Conservation (phyloP, 257 asterid genomes). For the Forsythia suspensa region DNA sequence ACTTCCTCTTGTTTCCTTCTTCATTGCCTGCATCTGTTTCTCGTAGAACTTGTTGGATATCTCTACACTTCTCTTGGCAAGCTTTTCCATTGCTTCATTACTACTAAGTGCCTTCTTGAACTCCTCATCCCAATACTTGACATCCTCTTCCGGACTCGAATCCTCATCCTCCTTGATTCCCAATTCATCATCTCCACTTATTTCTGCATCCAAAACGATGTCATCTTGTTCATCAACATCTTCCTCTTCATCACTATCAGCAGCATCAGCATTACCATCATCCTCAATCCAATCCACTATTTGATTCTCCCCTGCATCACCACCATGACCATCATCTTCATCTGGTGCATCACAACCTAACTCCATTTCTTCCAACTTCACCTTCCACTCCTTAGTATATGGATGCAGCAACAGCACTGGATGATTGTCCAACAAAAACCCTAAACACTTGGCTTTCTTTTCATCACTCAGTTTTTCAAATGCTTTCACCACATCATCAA, state of each 20-base stretch:
- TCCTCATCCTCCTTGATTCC: conserved; percentile 53
- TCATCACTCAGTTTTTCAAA: conserved; percentile 77
- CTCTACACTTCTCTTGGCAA: conserved; percentile 55
- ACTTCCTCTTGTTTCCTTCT: conserved; percentile 18
- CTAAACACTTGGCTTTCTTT: conserved; percentile 75
- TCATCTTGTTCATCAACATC: conserved; percentile 38
- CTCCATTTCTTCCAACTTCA: conserved; percentile 89
- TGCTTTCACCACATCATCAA: conserved; percentile 88
- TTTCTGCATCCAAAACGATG: conserved; percentile 42
- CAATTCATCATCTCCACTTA: conserved; percentile 50
- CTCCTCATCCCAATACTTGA: conserved; percentile 77
- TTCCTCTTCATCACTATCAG: conserved; percentile 19
- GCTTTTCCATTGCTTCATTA: conserved; percentile 81
- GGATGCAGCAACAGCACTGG: conserved; percentile 85
- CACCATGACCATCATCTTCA: conserved; percentile 41
- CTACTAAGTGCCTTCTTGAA: conserved; percentile 76
- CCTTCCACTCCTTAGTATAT: conserved; percentile 91
- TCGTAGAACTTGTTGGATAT: conserved; percentile 42
- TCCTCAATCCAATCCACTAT: conserved; percentile 89
- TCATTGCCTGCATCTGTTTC: conserved; percentile 33
- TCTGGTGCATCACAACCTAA: conserved; percentile 97
- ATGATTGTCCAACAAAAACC: conserved; percentile 67
- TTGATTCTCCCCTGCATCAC: conserved; percentile 26
- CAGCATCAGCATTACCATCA: conserved; percentile 41
- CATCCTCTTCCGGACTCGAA: conserved; percentile 53